A percentile compares a stretch with the other conserved stretches of the same genome.
Evolutionary conservation across 768 basidiomycete genomes (phyloP).

Genomic region (Basidioascus undulatus): DNA sequence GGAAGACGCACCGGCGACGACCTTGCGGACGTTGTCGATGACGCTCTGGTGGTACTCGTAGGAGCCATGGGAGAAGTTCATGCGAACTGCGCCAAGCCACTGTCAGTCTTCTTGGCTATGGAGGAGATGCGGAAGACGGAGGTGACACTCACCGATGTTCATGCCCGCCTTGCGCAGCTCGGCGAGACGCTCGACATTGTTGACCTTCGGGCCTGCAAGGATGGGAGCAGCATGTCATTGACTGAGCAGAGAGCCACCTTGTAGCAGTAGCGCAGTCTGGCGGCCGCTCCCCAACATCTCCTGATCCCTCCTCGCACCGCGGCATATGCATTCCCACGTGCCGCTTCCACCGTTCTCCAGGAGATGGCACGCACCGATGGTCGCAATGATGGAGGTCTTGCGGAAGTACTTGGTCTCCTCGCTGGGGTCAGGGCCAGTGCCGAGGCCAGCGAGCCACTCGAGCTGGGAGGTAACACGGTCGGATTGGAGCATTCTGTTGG

Average conservation of each 20-base stretch:
- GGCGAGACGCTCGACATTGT: slow-evolving; percentile 63
- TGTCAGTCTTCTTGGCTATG: neutral
- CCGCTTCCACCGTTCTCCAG: too few relatives aligned
- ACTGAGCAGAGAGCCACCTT: slow-evolving; percentile 3
- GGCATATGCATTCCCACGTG: too few relatives aligned
- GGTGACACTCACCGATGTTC: slow-evolving; percentile 61
- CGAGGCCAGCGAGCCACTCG: slow-evolving; percentile 73
- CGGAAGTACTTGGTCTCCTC: slow-evolving; percentile 64
- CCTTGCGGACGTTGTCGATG: slow-evolving; percentile 84
- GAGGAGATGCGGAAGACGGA: neutral
- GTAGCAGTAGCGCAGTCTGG: neutral
- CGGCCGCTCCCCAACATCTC: neutral
- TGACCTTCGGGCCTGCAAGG: slow-evolving; percentile 70
- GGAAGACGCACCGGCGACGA: slow-evolving; percentile 38
- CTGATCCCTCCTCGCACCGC: too few relatives aligned
- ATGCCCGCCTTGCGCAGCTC: slow-evolving; percentile 76
- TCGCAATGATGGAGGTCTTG: slow-evolving; percentile 97
- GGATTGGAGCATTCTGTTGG: slow-evolving; percentile 9
- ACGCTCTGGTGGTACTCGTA: slow-evolving; percentile 98
- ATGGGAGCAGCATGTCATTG: slow-evolving; percentile 3
- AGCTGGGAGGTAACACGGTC: slow-evolving; percentile 30
- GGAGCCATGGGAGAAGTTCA: slow-evolving; percentile 99
- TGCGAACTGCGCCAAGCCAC: slow-evolving; percentile 43
- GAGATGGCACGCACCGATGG: slow-evolving; percentile 46
- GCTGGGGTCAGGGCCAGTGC: slow-evolving; percentile 41